Percentiles rank a stretch among this genome's conserved stretches.
phyloP scores from a whole-genome alignment of 768 basidiomycete species.

The Termitomyces sp. region DNA sequence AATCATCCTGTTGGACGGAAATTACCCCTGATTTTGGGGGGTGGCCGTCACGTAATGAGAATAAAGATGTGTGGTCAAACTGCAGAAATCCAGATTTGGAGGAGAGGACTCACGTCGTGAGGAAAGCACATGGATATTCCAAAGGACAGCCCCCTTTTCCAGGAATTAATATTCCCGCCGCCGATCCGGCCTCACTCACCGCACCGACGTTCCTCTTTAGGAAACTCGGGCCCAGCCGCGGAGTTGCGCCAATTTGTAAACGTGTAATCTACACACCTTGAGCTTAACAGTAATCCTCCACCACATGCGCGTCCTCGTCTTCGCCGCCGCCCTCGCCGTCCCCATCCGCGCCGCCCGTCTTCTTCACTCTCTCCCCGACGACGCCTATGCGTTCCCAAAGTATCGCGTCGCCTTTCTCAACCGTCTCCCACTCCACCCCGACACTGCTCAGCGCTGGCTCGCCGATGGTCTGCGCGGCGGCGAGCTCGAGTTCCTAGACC shows the following conservation, averaged over 20 bases:
- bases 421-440: constrained; percentile 65
- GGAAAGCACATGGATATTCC: constrained; percentile 24
- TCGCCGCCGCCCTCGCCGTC: constrained; percentile 24
- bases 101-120: constrained; percentile 24
- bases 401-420: constrained; percentile 78
- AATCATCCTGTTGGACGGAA: constrained; percentile 5
- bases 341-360: constrained; percentile 33
- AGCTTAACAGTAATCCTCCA: background rate
- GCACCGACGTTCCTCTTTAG: constrained; percentile 8
- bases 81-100: constrained; percentile 32
- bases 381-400: constrained; percentile 79
- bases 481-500: constrained; percentile 72
- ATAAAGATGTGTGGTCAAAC: constrained; percentile 15
- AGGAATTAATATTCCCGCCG: constrained; percentile 15
- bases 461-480: constrained; percentile 69
- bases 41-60: constrained; percentile 53
- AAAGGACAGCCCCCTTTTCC: constrained; percentile 11
- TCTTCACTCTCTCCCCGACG: constrained; percentile 76
- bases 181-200: constrained; percentile 5
- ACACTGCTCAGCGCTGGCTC: constrained; percentile 76
- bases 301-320: constrained; percentile 13
- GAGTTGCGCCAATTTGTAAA: constrained; percentile 6
- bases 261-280: constrained; percentile 3
- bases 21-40: constrained; percentile 57
- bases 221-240: constrained; percentile 16